Percentiles rank a stretch among this genome's conserved stretches.
phyloP scores from a whole-genome alignment of 306 rosid genomes.

The Trichosanthes cucumerina region DNA sequence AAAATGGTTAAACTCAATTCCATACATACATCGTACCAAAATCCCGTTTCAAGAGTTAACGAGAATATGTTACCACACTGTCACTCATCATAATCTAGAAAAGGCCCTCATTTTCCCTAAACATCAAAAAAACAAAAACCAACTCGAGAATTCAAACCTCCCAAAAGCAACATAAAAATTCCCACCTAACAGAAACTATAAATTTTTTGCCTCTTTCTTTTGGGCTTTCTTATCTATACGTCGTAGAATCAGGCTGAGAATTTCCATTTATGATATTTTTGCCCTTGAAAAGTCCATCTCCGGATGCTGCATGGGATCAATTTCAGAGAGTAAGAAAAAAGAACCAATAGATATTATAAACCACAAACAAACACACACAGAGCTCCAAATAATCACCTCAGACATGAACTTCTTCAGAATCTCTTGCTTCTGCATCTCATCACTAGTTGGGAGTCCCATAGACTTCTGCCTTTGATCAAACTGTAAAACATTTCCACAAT shows the following conservation, averaged over 20 bases:
- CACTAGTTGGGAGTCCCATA: constrained; percentile 85
- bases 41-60: background rate
- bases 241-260: background rate
- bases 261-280: constrained; percentile 33
- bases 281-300: constrained; percentile 89
- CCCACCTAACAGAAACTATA: background rate
- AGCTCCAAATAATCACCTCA: constrained; percentile 34
- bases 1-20: background rate
- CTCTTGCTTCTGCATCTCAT: constrained; percentile 77
- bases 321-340: background rate
- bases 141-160: background rate
- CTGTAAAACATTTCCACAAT: constrained; percentile 23
- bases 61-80: background rate
- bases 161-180: background rate
- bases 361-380: background rate
- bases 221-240: background rate
- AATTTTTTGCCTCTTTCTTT: background rate
- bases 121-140: background rate
- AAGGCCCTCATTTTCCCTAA: background rate
- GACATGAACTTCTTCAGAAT: constrained; percentile 77
- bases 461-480: constrained; percentile 89
- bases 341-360: background rate
- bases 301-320: constrained; percentile 65
- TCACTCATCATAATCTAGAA: background rate
- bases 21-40: background rate